Evolutionary conservation across 208 protist species (phyloP).

Genomic region (Leishmania aethiopica): DNA sequence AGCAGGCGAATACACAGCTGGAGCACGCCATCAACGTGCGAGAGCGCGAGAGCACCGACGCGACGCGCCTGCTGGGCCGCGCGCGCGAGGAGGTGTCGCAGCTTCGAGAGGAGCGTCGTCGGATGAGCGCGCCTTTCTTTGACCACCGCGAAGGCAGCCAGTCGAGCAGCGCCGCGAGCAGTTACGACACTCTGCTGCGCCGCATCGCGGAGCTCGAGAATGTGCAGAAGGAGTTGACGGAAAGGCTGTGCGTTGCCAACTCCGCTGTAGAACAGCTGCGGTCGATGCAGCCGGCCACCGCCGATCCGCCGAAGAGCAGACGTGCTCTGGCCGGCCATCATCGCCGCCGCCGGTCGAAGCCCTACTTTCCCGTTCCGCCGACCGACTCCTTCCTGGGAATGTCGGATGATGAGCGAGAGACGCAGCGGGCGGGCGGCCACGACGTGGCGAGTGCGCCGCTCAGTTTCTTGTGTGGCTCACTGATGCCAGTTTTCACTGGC

Average conservation of each 20-base stretch:
- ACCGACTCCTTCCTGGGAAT: background rate
- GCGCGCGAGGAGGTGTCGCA: conserved; percentile 15
- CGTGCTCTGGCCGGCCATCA: no score
- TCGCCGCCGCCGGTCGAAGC: background rate
- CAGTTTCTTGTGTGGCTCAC: no score
- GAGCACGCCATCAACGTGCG: conserved; percentile 18
- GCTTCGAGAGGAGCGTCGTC: conserved; percentile 15
- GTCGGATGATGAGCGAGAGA: background rate
- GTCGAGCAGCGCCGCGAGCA: background rate
- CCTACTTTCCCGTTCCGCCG: background rate
- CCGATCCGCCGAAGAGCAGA: no score
- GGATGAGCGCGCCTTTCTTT: conserved; percentile 5
- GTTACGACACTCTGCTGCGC: conserved; percentile 2
- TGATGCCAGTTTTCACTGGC: no score
- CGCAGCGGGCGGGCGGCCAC: background rate
- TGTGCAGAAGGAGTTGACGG: conserved; percentile 8
- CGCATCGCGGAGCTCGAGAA: conserved; percentile 19
- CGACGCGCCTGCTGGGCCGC: conserved; percentile 13
- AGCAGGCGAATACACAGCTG: conserved; percentile 25
- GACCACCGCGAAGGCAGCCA: conserved; percentile 21
- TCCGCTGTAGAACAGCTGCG: conserved; percentile 2
- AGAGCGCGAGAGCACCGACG: conserved; percentile 25
- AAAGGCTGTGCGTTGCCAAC: conserved; percentile 8
- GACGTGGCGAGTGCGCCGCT: background rate
- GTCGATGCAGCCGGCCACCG: background rate